These are phyloP conservation scores for Boletus speciosus DNA, from an alignment of 768 basidiomycete genomes.

Conservation along the genomic window DNA sequence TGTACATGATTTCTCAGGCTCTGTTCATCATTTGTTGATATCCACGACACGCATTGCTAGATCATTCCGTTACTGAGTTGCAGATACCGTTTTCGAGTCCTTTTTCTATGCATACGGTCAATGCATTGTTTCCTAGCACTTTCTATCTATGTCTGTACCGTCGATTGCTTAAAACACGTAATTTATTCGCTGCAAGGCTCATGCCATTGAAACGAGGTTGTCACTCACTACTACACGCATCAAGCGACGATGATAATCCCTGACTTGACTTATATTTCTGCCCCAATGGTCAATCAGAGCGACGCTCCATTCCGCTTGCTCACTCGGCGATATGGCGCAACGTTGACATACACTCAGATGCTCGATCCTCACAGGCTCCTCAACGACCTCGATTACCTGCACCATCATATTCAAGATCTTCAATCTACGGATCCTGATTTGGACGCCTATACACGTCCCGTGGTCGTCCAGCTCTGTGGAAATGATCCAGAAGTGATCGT, in stretches of 20 bases:
- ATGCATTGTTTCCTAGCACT: constrained; percentile 1
- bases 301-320: constrained; percentile 72
- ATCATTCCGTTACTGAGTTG: constrained; percentile 12
- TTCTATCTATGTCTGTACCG: constrained; percentile 16
- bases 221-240: not conserved
- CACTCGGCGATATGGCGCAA: constrained; percentile 59
- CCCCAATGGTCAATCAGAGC: constrained; percentile 80
- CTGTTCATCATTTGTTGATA: constrained; percentile 17
- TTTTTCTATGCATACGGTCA: not conserved
- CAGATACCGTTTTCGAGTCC: constrained; percentile 14
- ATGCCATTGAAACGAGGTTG: not conserved
- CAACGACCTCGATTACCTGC: constrained; percentile 60
- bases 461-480: constrained; percentile 73
- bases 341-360: constrained; percentile 77
- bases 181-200: constrained; percentile 7
- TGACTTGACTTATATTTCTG: constrained; percentile 46
- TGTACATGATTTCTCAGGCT: not conserved
- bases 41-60: constrained; percentile 25
- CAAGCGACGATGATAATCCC: constrained; percentile 13
- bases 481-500: constrained; percentile 63
- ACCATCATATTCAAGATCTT: constrained; percentile 60
- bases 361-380: constrained; percentile 59
- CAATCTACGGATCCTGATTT: constrained; percentile 15
- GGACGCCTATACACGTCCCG: constrained; percentile 38
- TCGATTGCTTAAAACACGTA: constrained; percentile 10